phyloP scores from a whole-genome alignment of 257 asterid species.

The Capsicum baccatum region DNA sequence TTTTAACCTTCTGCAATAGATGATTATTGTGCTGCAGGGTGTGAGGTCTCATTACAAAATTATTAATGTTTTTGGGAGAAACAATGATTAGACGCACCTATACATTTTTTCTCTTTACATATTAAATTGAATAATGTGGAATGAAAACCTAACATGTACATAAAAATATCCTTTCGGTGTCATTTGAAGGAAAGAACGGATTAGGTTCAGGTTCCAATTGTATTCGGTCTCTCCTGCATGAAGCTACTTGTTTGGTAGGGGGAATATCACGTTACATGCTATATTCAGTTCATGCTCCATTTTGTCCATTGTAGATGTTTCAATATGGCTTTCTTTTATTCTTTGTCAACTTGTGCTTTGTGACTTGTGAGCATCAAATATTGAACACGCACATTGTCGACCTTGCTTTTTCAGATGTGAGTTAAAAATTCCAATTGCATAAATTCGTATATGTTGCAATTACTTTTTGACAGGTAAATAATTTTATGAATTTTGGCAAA shows the following conservation, averaged over 20 bases:
- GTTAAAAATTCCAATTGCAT: constrained; percentile 17
- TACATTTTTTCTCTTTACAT: too few relatives aligned
- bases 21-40: too few relatives aligned
- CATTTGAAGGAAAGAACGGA: not conserved
- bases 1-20: too few relatives aligned
- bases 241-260: constrained; percentile 16
- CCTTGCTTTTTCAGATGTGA: constrained; percentile 19
- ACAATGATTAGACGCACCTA: too few relatives aligned
- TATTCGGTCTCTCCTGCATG: not conserved
- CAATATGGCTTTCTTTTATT: not conserved
- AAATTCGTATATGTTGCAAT: not conserved
- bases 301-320: not conserved
- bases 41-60: too few relatives aligned
- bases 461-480: not conserved
- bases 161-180: not conserved
- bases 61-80: too few relatives aligned
- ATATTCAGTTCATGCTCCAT: constrained; percentile 9
- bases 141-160: not conserved
- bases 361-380: not conserved
- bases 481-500: constrained; percentile 16
- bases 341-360: not conserved
- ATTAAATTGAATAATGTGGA: too few relatives aligned
- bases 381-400: not conserved
- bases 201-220: constrained; percentile 4
- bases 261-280: not conserved